Conservation (phyloP, 148 eudicot genomes). For the Amaranthus cruentus region DNA sequence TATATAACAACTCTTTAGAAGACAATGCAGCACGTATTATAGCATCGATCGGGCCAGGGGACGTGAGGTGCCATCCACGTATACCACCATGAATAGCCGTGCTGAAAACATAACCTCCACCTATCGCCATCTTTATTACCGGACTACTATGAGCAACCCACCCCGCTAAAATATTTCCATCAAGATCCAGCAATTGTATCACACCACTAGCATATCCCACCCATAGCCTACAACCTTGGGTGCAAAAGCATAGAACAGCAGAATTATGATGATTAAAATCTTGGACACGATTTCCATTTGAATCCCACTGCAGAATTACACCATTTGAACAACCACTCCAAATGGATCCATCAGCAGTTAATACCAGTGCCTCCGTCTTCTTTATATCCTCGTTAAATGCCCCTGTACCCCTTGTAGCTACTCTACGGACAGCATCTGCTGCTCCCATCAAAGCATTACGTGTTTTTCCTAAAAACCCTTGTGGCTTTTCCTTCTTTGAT, state of each 20-base stretch:
- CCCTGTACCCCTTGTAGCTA: slow-evolving; percentile 76
- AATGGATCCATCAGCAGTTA: slow-evolving; percentile 71
- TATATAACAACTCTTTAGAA: slow-evolving; percentile 55
- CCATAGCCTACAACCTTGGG: slow-evolving; percentile 75
- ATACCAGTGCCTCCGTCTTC: slow-evolving; percentile 84
- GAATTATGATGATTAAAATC: slow-evolving; percentile 64
- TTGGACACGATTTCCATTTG: slow-evolving; percentile 71
- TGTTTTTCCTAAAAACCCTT: slow-evolving; percentile 78
- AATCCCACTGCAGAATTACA: slow-evolving; percentile 84
- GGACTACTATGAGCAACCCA: slow-evolving; percentile 95
- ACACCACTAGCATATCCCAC: slow-evolving; percentile 89
- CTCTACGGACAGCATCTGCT: slow-evolving; percentile 96
- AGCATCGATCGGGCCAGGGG: slow-evolving; percentile 83
- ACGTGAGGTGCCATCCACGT: slow-evolving; percentile 83
- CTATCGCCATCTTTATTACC: slow-evolving; percentile 68
- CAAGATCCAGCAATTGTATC: slow-evolving; percentile 74
- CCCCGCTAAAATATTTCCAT: slow-evolving; percentile 70
- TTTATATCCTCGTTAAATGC: slow-evolving; percentile 77
- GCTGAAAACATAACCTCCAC: slow-evolving; percentile 64
- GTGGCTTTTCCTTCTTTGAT: slow-evolving; percentile 87
- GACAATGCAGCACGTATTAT: slow-evolving; percentile 59
- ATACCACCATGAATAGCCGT: slow-evolving; percentile 98
- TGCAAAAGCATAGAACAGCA: slow-evolving; percentile 77
- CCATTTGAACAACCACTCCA: slow-evolving; percentile 94
- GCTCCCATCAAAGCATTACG: slow-evolving; percentile 97